phyloP scores from a whole-genome alignment of 139 green algal genomes.

The Chlorella sorokiniana region DNA sequence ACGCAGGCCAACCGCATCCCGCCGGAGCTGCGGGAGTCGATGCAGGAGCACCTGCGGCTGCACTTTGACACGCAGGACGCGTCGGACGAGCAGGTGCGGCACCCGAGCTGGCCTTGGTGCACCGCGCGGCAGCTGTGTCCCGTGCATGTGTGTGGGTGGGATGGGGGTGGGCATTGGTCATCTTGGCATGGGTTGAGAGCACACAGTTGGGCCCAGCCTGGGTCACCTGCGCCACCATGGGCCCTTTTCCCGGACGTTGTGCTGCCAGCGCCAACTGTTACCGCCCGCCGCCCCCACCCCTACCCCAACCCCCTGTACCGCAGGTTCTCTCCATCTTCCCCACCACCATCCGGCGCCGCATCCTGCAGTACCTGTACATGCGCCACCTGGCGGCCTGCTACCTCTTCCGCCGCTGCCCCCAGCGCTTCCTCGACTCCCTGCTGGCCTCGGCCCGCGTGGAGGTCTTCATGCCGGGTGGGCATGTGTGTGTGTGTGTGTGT shows the following conservation, averaged over 20 bases:
- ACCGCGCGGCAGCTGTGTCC: too few species aligned
- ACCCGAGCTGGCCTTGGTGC: neutral
- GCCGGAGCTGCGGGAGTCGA: conserved; percentile 51
- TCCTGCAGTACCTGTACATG: conserved; percentile 63
- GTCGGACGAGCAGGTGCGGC: conserved; percentile 54
- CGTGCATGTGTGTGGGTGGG: too few species aligned
- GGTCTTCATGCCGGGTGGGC: conserved; percentile 57
- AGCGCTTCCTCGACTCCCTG: conserved; percentile 64
- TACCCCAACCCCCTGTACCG: too few species aligned
- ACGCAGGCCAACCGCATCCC: conserved; percentile 19
- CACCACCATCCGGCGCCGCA: conserved; percentile 51
- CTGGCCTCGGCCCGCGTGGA: conserved; percentile 56
- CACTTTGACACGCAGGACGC: conserved; percentile 66
- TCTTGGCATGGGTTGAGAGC: too few species aligned
- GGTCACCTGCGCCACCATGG: too few species aligned
- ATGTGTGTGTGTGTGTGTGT: neutral
- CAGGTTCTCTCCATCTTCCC: conserved; percentile 59
- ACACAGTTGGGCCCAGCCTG: too few species aligned
- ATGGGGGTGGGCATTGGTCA: too few species aligned
- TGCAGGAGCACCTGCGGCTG: conserved; percentile 71
- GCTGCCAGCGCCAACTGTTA: too few species aligned
- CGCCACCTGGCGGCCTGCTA: conserved; percentile 51
- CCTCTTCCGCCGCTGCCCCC: conserved; percentile 55
- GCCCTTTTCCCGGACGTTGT: too few species aligned
- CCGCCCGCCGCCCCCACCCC: too few species aligned